phyloP scores from a whole-genome alignment of 2,329 filamentous ascomycete species.

The Periconia sp. region DNA sequence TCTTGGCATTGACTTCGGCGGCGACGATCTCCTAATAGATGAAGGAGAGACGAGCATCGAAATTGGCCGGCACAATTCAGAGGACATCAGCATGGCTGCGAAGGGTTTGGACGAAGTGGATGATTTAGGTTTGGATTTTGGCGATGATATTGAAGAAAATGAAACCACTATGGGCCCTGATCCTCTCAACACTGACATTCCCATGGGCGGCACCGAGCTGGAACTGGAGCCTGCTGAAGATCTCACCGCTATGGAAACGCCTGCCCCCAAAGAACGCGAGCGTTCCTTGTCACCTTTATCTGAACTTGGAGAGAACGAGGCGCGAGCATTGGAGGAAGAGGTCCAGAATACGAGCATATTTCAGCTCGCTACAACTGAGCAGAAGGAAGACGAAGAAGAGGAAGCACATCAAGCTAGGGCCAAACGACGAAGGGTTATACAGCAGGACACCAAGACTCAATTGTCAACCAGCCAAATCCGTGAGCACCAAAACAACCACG shows the following conservation, averaged over 20 bases:
- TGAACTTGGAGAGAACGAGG: constrained; percentile 53
- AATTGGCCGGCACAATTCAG: constrained; percentile 68
- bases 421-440: constrained; percentile 79
- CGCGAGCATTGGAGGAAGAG: constrained; percentile 67
- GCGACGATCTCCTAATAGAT: constrained; percentile 32
- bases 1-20: constrained; percentile 61
- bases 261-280: constrained; percentile 45
- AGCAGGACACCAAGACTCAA: constrained; percentile 78
- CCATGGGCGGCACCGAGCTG: constrained; percentile 53
- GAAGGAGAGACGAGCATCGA: constrained; percentile 68
- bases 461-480: constrained; percentile 78
- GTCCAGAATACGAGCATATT: constrained; percentile 41
- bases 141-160: constrained; percentile 28
- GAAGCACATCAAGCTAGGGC: constrained; percentile 68
- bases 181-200: constrained; percentile 43
- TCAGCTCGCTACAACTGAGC: constrained; percentile 46
- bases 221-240: constrained; percentile 22
- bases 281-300: constrained; percentile 59
- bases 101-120: constrained; percentile 56
- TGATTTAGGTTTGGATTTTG: constrained; percentile 50
- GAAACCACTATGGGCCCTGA: constrained; percentile 25
- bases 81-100: constrained; percentile 47
- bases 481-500: constrained; percentile 80
- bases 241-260: constrained; percentile 47
- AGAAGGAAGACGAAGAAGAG: constrained; percentile 50